phyloP scores from a whole-genome alignment of 2,329 filamentous ascomycete genomes.

The Beauveria asiatica region DNA sequence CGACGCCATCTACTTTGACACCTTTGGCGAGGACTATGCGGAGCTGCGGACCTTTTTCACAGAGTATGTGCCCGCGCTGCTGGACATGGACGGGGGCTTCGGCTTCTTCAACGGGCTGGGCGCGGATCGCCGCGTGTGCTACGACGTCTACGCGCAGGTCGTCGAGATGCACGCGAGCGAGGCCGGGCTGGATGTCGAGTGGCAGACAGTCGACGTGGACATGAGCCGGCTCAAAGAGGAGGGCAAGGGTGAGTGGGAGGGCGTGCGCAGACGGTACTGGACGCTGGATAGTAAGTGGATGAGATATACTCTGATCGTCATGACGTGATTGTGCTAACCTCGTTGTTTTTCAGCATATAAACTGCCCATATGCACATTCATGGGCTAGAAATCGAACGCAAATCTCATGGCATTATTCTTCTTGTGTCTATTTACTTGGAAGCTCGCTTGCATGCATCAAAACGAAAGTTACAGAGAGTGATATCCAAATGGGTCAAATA shows the following conservation, averaged over 20 bases:
- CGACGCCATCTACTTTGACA: slow-evolving; percentile 94
- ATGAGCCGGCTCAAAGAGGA: slow-evolving; percentile 54
- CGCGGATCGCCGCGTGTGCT: slow-evolving; percentile 84
- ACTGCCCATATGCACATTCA: slow-evolving; percentile 65
- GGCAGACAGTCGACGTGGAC: slow-evolving; percentile 69
- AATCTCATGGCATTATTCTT: neutral
- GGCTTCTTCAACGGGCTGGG: slow-evolving; percentile 89
- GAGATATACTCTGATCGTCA: neutral
- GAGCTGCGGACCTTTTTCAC: slow-evolving; percentile 81
- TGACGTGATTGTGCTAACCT: slow-evolving; percentile 16
- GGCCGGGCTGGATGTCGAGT: slow-evolving; percentile 82
- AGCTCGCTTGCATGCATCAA: neutral
- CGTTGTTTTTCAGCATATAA: slow-evolving; percentile 47
- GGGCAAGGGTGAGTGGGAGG: slow-evolving; percentile 74
- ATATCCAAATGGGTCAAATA: neutral
- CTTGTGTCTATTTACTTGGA: slow-evolving; percentile 2
- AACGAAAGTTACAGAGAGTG: neutral
- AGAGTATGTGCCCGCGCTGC: slow-evolving; percentile 72
- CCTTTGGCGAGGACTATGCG: slow-evolving; percentile 87
- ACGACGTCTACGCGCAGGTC: slow-evolving; percentile 91
- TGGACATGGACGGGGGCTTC: slow-evolving; percentile 66
- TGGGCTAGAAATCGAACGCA: slow-evolving; percentile 40
- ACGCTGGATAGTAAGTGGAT: slow-evolving; percentile 57
- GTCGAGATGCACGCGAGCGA: slow-evolving; percentile 86
- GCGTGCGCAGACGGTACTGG: slow-evolving; percentile 85